Evolutionary conservation across 1,139 yeast genomes (phyloP).

Genomic region (Meyerozyma smithsonii): DNA sequence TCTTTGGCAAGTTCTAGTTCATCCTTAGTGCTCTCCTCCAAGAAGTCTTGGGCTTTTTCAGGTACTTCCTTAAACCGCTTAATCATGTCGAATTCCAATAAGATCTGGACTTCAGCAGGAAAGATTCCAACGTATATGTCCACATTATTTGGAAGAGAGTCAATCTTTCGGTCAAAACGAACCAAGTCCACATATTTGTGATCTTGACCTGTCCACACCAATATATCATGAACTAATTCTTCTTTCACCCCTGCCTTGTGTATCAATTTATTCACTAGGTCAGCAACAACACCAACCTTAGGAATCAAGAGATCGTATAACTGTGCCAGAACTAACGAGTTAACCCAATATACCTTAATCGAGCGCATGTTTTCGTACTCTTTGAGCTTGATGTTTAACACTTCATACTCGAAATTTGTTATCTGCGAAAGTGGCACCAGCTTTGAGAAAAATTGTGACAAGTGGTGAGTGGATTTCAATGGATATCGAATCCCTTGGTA

Average conservation of each 20-base stretch:
- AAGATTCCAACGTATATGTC: slow-evolving; percentile 42
- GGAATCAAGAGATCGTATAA: slow-evolving; percentile 68
- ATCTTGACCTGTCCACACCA: slow-evolving; percentile 54
- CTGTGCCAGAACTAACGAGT: slow-evolving; percentile 59
- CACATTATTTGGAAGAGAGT: slow-evolving; percentile 27
- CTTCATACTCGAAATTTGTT: slow-evolving; percentile 64
- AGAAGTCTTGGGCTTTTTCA: slow-evolving; percentile 19
- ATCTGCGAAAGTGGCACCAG: slow-evolving; percentile 42
- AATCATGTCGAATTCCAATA: slow-evolving; percentile 35
- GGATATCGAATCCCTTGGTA: slow-evolving; percentile 52
- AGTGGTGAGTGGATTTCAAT: slow-evolving; percentile 35
- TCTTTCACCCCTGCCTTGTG: slow-evolving; percentile 50
- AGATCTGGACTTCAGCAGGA: slow-evolving; percentile 41
- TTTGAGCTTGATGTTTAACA: slow-evolving; percentile 65
- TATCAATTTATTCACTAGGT: slow-evolving; percentile 53
- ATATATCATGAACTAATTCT: slow-evolving; percentile 45
- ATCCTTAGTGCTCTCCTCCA: slow-evolving; percentile 18
- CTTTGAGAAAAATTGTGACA: slow-evolving; percentile 47
- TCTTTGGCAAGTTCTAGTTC: slow-evolving; percentile 27
- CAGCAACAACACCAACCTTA: slow-evolving; percentile 51
- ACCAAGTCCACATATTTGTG: slow-evolving; percentile 36
- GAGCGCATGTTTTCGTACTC: slow-evolving; percentile 76
- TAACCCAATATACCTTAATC: slow-evolving; percentile 61
- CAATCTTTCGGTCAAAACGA: slow-evolving; percentile 34
- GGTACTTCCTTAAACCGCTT: slow-evolving; percentile 22